Evolutionary conservation across 2,329 filamentous ascomycete species (phyloP).

Genomic region (Diaporthe longicolla): DNA sequence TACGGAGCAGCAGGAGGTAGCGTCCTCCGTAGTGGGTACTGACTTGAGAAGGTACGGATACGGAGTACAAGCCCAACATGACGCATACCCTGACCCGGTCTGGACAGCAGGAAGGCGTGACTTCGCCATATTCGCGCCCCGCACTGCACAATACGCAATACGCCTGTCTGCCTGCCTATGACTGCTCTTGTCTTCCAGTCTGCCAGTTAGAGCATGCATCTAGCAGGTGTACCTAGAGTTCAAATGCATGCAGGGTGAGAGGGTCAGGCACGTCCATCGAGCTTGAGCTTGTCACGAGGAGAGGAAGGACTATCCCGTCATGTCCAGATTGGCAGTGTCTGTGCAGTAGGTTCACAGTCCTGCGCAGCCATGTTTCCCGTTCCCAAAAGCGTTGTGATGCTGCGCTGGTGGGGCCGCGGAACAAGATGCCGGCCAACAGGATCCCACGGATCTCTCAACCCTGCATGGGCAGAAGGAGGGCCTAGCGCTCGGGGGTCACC

Average conservation of each 20-base stretch:
- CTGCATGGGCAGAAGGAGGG: not conserved
- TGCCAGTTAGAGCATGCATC: not conserved
- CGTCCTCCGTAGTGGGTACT: not conserved
- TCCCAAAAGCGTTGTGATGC: conserved; percentile 14
- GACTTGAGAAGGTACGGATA: no score
- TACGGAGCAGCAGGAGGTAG: no score
- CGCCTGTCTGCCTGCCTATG: not conserved
- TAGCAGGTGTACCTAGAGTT: not conserved
- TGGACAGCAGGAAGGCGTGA: not conserved
- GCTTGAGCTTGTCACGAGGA: not conserved
- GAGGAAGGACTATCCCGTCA: not conserved
- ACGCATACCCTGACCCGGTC: not conserved
- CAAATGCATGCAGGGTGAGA: not conserved
- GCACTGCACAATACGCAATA: not conserved
- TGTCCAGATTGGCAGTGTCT: conserved; percentile 5
- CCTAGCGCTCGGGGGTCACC: not conserved
- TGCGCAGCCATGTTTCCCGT: not conserved
- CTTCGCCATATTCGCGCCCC: not conserved
- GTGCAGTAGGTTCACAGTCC: not conserved
- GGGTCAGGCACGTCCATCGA: conserved; percentile 6
- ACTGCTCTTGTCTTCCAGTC: not conserved
- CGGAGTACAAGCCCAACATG: not conserved
- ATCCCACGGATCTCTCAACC: conserved; percentile 3
- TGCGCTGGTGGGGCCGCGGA: conserved; percentile 5
- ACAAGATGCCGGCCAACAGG: conserved; percentile 15